Evolutionary conservation across 495 filamentous ascomycete genomes (phyloP), one percentile per base, ranked within the genome.

Genomic region (Penicillium daleae): DNA sequence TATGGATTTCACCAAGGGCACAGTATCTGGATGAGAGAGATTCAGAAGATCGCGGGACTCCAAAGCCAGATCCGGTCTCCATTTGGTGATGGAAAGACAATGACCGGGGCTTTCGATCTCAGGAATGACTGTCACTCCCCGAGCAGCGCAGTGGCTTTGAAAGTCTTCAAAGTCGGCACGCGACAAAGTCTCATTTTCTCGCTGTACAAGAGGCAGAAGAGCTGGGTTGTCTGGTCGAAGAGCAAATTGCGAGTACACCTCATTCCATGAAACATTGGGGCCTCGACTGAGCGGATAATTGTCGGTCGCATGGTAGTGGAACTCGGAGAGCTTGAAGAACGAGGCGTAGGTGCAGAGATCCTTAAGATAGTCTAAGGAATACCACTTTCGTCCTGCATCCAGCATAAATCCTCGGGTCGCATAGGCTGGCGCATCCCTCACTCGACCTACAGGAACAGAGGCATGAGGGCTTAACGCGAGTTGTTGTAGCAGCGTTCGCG

Each of bases 331-430:
- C 61, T 85, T 85, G 71, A 85, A 86, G 67, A 83, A 85, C 1
- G 73, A 80, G 3, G 82, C 81, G 60, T 84, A 86, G 17, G 80
- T 83, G 70, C 83, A 86, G 17, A 86, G 74, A 8, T 85, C 83
- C 32, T 84, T 85, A 54, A 86, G 69, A 57, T 82, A 85, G 2
- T 71, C 66, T 17, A 77, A 69, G 1, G 80, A 70, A 64, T 86
- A 86, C 82, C 83, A 86, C 61, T 86, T 85, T 15, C 83, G 75
- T 13, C 83, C 83, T 2, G 82, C 83, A 59, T 86, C 83, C 0
- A 86, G 69, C 74, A 85, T 73, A 54, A 81, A 85, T 2, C 83
- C 83, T 50, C 83, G 68, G 1, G 76, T 83, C 4, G 76, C 61
- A 57, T 77, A 82, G 19, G 82, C 79, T 0, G 83, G 83, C 0